Percentiles rank a stretch among this genome's conserved stretches.
Evolutionary conservation across 257 asterid genomes (phyloP).

Genomic region (Paulownia fortunei): DNA sequence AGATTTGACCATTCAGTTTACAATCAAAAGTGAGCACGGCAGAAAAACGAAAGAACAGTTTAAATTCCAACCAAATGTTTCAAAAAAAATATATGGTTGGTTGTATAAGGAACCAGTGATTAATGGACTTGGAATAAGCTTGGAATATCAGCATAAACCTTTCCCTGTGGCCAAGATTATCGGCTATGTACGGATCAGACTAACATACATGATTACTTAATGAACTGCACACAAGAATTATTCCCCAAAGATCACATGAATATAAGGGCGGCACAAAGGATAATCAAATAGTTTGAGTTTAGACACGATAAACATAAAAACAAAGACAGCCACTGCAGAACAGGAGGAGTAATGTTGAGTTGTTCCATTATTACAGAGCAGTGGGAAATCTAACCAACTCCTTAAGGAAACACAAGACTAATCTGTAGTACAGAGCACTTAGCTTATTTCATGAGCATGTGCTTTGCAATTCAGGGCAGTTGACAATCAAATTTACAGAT

Average conservation of each 20-base stretch:
- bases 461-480: background rate
- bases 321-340: background rate
- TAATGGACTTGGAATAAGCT: background rate
- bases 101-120: background rate
- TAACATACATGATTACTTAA: background rate
- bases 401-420: background rate
- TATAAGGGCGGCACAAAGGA: background rate
- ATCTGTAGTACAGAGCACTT: background rate
- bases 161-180: background rate
- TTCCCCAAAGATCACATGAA: background rate
- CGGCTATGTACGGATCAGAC: background rate
- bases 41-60: background rate
- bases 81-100: background rate
- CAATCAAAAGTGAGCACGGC: background rate
- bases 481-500: background rate
- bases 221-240: background rate
- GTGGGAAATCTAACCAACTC: background rate
- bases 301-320: background rate
- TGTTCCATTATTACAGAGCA: background rate
- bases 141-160: background rate
- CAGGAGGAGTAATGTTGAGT: background rate
- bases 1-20: background rate
- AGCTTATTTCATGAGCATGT: slow-evolving; percentile 4
- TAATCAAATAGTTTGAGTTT: background rate
- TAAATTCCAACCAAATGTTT: background rate